Evolutionary conservation across 257 asterid species (phyloP).

Genomic region (Pogostemon cablin): DNA sequence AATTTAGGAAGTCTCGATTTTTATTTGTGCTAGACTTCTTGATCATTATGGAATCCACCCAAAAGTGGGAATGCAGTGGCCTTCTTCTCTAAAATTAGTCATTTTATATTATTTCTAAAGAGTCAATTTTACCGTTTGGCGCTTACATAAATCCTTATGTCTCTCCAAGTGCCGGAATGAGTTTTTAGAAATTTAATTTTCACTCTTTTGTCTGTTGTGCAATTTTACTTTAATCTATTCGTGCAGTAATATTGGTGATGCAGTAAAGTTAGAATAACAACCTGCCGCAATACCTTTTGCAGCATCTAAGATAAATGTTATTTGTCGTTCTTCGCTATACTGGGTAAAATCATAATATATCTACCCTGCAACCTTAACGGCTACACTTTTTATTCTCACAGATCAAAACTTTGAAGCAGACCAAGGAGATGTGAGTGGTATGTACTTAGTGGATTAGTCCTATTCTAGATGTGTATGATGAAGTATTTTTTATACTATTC

Average conservation of each 20-base stretch:
- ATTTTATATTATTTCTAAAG: constrained; percentile 29
- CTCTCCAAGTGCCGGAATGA: constrained; percentile 23
- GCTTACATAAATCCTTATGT: constrained; percentile 4
- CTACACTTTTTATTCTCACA: constrained; percentile 30
- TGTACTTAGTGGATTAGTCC: no score
- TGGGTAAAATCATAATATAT: constrained; percentile 7
- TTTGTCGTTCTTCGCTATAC: constrained; percentile 7
- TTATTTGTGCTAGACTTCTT: constrained; percentile 55
- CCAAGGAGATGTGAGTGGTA: constrained; percentile 60
- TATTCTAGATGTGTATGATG: no score
- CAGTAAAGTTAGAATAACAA: constrained; percentile 41
- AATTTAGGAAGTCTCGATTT: constrained; percentile 13
- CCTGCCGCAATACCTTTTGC: constrained; percentile 47
- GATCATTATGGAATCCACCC: constrained; percentile 62
- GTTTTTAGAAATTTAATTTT: constrained; percentile 16
- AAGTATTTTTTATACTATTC: constrained; percentile 12
- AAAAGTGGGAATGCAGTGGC: no score
- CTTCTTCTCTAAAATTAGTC: no score
- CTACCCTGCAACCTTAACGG: neutral
- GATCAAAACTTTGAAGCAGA: constrained; percentile 46
- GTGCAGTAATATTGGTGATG: constrained; percentile 54
- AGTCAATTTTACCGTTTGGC: constrained; percentile 16
- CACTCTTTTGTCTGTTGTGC: constrained; percentile 44
- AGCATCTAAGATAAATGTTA: constrained; percentile 64
- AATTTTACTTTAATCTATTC: constrained; percentile 83